Evolutionary conservation across 2,329 filamentous ascomycete genomes (phyloP).

Genomic region (Exutisphaerella laricina): DNA sequence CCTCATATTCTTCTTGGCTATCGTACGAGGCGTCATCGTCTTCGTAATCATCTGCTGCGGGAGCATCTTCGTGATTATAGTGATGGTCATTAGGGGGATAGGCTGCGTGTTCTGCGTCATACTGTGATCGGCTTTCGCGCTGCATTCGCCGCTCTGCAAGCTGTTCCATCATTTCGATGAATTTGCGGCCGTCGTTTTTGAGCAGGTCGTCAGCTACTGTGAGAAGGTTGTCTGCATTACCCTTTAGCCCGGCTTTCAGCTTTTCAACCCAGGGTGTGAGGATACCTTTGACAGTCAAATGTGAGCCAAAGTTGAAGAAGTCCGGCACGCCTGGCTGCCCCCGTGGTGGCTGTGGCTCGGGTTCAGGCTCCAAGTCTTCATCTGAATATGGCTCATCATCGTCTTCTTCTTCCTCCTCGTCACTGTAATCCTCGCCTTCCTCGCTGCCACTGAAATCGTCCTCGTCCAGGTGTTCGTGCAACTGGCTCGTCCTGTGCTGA

Average conservation of each 20-base stretch:
- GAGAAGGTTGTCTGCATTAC: slow-evolving; percentile 78
- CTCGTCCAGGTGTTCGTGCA: slow-evolving; percentile 62
- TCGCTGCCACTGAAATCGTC: slow-evolving; percentile 53
- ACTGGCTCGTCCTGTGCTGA: slow-evolving; percentile 66
- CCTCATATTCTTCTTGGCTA: slow-evolving; percentile 59
- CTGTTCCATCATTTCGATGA: slow-evolving; percentile 99
- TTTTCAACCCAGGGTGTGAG: slow-evolving; percentile 34
- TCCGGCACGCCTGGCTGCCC: slow-evolving; percentile 61
- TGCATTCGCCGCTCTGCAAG: slow-evolving; percentile 96
- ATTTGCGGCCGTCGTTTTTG: slow-evolving; percentile 98
- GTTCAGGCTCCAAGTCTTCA: slow-evolving; percentile 51
- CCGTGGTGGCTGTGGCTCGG: slow-evolving; percentile 50
- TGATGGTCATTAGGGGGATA: slow-evolving; percentile 43
- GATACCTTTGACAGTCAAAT: slow-evolving; percentile 83
- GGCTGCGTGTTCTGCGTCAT: slow-evolving; percentile 52
- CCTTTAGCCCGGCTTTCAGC: slow-evolving; percentile 34
- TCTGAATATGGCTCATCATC: slow-evolving; percentile 64
- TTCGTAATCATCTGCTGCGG: slow-evolving; percentile 68
- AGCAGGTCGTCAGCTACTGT: slow-evolving; percentile 97
- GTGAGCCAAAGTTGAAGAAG: slow-evolving; percentile 97
- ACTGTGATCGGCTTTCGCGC: slow-evolving; percentile 82
- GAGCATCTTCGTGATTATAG: slow-evolving; percentile 62
- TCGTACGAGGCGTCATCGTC: slow-evolving; percentile 68
- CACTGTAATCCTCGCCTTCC: slow-evolving; percentile 56
- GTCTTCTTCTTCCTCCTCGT: slow-evolving; percentile 62